Percentiles rank a stretch among this genome's conserved stretches.
phyloP scores from a whole-genome alignment of 2,329 filamentous ascomycete species.

The Trichophyton simii region DNA sequence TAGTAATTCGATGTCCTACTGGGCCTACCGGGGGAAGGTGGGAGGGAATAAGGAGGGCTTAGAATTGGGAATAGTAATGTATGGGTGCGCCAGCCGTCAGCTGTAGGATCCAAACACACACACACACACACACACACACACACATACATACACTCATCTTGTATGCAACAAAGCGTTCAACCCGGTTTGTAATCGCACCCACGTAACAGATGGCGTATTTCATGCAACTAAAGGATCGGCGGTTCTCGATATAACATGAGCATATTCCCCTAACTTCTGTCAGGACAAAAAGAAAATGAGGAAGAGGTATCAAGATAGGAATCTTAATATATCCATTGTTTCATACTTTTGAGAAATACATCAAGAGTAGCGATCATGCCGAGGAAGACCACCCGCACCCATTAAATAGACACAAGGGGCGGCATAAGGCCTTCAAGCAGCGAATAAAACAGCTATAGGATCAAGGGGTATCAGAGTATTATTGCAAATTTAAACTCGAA shows the following conservation, averaged over 20 bases:
- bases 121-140: not conserved
- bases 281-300: not conserved
- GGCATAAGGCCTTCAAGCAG: not conserved
- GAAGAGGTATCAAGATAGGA: not conserved
- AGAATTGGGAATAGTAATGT: not conserved
- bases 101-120: not conserved
- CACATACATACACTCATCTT: too few species aligned
- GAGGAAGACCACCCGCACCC: not conserved
- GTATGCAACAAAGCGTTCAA: not conserved
- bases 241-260: not conserved
- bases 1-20: not conserved
- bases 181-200: not conserved
- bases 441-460: not conserved
- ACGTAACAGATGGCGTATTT: not conserved
- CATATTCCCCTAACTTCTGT: not conserved
- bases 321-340: not conserved
- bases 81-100: not conserved
- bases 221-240: not conserved
- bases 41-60: not conserved
- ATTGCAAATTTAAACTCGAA: not conserved
- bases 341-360: not conserved
- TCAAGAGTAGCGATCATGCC: not conserved
- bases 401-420: not conserved
- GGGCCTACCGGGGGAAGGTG: not conserved
- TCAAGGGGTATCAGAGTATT: not conserved